These are phyloP conservation scores for Tephrocybe rancida DNA, from an alignment of 768 basidiomycete species.

Conservation along the genomic window DNA sequence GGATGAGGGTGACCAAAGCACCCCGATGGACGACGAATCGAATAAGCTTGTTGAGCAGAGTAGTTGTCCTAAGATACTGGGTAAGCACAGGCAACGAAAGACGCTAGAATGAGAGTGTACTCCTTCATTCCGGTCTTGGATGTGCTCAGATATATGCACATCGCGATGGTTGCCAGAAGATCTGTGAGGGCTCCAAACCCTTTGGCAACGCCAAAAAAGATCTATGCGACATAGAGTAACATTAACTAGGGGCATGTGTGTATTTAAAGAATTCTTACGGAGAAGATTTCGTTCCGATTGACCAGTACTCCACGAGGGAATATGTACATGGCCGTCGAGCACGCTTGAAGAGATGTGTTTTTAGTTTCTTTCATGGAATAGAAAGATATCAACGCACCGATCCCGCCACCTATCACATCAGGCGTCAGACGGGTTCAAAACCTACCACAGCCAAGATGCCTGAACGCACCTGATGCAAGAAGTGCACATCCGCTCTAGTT, in stretches of 20 bases:
- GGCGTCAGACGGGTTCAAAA: no score
- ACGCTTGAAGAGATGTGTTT: conserved; percentile 20
- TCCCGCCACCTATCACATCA: conserved; percentile 28
- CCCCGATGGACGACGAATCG: conserved; percentile 45
- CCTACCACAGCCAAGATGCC: no score
- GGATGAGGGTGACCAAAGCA: conserved; percentile 46
- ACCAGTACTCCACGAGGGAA: conserved; percentile 31
- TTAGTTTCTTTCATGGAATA: not conserved
- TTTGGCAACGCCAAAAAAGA: conserved; percentile 46
- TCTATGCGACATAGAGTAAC: conserved; percentile 20
- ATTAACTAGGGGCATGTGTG: no score
- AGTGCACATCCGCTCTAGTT: conserved; percentile 24
- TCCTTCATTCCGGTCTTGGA: conserved; percentile 38
- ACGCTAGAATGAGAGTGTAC: conserved; percentile 23
- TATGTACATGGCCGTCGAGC: conserved; percentile 34
- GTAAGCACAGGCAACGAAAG: not conserved
- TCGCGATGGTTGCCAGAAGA: conserved; percentile 3
- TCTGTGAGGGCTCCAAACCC: conserved; percentile 19
- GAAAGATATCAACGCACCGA: conserved; percentile 19
- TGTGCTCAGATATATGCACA: conserved; percentile 4
- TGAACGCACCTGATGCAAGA: conserved; percentile 29
- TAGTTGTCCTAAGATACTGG: conserved; percentile 35
- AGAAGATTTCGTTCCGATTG: conserved; percentile 28
- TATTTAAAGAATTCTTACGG: conserved; percentile 28
- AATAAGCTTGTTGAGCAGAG: conserved; percentile 39